These are phyloP conservation scores for Crataegus laevigata DNA, from an alignment of 306 rosid genomes.

Conservation along the genomic window DNA sequence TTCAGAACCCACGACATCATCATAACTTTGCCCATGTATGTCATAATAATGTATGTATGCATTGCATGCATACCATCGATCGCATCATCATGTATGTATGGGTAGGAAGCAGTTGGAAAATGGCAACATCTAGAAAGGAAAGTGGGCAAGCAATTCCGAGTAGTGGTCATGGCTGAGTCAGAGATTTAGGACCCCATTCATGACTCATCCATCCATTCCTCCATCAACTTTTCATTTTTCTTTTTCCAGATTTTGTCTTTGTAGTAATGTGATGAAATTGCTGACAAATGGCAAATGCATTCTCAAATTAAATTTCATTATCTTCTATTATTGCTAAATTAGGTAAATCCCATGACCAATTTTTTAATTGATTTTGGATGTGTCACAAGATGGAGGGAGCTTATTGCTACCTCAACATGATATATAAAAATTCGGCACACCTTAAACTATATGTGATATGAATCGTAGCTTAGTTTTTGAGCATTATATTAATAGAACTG, in stretches of 20 bases:
- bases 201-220: slow-evolving; percentile 25
- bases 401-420: background rate
- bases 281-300: slow-evolving; percentile 4
- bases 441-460: too few relatives aligned
- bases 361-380: background rate
- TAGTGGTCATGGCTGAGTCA: slow-evolving; percentile 60
- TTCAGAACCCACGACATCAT: background rate
- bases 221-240: background rate
- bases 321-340: slow-evolving; percentile 6
- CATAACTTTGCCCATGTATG: background rate
- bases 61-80: background rate
- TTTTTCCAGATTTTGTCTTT: background rate
- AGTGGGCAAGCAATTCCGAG: background rate
- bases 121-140: background rate
- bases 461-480: too few relatives aligned
- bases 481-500: too few relatives aligned
- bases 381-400: slow-evolving; percentile 3
- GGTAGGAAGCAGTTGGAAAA: background rate
- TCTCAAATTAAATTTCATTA: background rate
- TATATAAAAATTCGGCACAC: too few relatives aligned
- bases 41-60: too few relatives aligned
- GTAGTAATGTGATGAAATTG: background rate
- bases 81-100: background rate
- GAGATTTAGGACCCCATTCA: slow-evolving; percentile 29
- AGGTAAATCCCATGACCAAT: background rate